Conservation (phyloP, 768 basidiomycete species). For the Hypholoma sublateritium region DNA sequence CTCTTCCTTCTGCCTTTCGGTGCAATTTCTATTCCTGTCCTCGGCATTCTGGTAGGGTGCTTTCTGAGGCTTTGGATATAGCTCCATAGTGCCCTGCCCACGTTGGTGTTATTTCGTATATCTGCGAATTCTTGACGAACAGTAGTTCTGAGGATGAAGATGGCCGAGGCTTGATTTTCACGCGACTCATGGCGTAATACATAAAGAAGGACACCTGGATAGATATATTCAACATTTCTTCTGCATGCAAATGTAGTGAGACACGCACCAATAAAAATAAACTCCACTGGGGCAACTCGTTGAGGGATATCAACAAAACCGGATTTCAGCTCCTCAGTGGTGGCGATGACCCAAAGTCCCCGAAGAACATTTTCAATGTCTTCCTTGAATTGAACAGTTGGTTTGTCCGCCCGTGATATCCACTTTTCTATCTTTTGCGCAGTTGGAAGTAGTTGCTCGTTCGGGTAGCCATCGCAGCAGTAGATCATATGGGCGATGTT, state of each 20-base stretch:
- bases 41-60: constrained; percentile 30
- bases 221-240: not conserved
- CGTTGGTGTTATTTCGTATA: constrained; percentile 58
- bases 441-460: constrained; percentile 46
- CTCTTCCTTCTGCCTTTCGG: constrained; percentile 30
- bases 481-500: constrained; percentile 69
- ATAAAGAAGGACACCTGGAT: constrained; percentile 65
- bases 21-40: constrained; percentile 3
- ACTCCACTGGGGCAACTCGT: constrained; percentile 71
- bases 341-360: constrained; percentile 55
- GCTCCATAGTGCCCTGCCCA: constrained; percentile 59
- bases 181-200: constrained; percentile 44
- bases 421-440: constrained; percentile 57
- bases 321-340: constrained; percentile 32
- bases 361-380: constrained; percentile 54
- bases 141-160: constrained; percentile 54
- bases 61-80: constrained; percentile 38
- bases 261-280: constrained; percentile 74
- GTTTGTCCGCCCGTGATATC: constrained; percentile 41
- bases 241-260: not conserved
- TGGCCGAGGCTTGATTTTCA: constrained; percentile 51
- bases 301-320: constrained; percentile 56
- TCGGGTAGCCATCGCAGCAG: constrained; percentile 59
- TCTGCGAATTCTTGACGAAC: constrained; percentile 61
- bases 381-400: constrained; percentile 47